Evolutionary conservation across 768 basidiomycete species (phyloP).

Genomic region (Kwoniella bestiolae): DNA sequence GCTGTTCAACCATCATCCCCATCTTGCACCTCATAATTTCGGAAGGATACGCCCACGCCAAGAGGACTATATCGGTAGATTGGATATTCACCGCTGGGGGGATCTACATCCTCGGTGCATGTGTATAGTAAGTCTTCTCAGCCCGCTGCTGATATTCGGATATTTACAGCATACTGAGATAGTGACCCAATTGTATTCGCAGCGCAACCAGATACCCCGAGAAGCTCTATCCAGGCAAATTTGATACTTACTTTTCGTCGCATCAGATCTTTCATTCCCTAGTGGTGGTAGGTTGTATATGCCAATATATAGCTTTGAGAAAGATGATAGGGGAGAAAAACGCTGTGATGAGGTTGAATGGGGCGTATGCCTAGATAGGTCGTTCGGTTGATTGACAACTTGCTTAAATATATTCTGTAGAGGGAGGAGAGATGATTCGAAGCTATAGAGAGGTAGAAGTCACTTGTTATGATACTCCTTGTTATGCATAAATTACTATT

Average conservation of each 20-base stretch:
- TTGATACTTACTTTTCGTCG: conserved; percentile 77
- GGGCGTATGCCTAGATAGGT: not conserved
- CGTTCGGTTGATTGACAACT: too few species aligned
- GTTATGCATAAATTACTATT: too few species aligned
- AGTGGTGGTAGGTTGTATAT: conserved; percentile 60
- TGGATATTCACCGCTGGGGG: conserved; percentile 73
- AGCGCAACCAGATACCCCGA: conserved; percentile 87
- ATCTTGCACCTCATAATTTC: conserved; percentile 67
- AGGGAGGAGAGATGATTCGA: too few species aligned
- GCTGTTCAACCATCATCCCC: conserved; percentile 71
- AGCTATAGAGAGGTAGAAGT: too few species aligned
- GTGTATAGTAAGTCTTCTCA: conserved; percentile 70
- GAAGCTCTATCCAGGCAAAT: conserved; percentile 71
- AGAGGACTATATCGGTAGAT: conserved; percentile 69
- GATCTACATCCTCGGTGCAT: conserved; percentile 77
- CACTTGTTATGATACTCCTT: too few species aligned
- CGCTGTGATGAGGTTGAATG: not conserved
- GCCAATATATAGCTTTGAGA: conserved; percentile 49
- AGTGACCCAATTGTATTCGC: too few species aligned
- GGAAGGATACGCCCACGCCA: conserved; percentile 66
- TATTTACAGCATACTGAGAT: too few species aligned
- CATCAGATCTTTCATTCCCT: conserved; percentile 89
- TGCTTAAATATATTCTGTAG: too few species aligned
- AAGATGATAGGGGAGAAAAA: conserved; percentile 41
- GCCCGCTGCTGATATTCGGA: not conserved